Base-by-base conservation (phyloP, 1,284 basidiomycete species). In the Naganishia sp. region DNA sequence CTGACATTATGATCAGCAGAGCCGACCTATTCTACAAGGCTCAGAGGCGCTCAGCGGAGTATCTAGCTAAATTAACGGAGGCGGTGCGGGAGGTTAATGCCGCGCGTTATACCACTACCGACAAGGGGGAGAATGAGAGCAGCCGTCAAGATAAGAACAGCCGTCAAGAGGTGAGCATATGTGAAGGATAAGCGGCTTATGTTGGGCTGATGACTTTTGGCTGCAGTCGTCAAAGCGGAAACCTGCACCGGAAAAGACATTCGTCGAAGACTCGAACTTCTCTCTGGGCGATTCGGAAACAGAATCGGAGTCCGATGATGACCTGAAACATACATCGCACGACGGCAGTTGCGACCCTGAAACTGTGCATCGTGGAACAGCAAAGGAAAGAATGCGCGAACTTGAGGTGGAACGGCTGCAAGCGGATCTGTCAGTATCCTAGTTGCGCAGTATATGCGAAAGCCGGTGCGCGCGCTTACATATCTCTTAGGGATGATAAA, bases 401-500 rank as follows among this genome's bases (percentile, higher is more conserved):
- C 33, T 55, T 6, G 48, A 57, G 31, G 54, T 59, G 33, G 56
- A 66, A 49, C 46, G 45, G 28, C 39, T 66, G 5, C n/a, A 52
- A 21, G 53, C 31, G 9, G 50, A 66, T 42, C 44, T 66, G 65
- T 52, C 5, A 42, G 57, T 65, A 3, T 15, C 28, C 15, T 6
- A 13, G 16, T 3, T 6, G n/a, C 16, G 25, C n/a, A 21, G 1
- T 0, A 43, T n/a, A 43, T 5, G 16, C 13, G 11, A 16, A 49
- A 10, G 50, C 28, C 9, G 55, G 21, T 1, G 13, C n/a, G 21
- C 15, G 16, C n/a, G 44, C n/a, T 39, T 23, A 31, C 16, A 18
- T 44, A 7, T 0, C 21, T 25, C 31, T 23, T 23, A 66, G 65
- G 33, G 45, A 66, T 39, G 57, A 67, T 23, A 63, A 67, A 43